Percentiles rank a stretch among this genome's conserved stretches.
Conservation (phyloP, 306 rosid species). For the Comarum palustre region DNA sequence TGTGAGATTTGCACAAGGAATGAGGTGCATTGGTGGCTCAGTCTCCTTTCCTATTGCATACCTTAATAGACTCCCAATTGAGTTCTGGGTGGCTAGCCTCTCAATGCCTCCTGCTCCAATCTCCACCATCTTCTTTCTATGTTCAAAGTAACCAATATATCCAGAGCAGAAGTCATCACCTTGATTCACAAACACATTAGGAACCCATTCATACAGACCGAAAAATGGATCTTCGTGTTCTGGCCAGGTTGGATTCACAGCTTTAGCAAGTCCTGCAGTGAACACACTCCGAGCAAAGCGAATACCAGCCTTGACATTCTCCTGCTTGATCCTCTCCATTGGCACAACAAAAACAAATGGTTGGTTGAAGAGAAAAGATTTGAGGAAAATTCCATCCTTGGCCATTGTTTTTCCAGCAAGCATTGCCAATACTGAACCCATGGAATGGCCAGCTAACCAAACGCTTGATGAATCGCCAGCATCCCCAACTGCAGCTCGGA, state of each 20-base stretch:
- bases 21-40: conserved; percentile 58
- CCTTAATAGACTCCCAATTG: conserved; percentile 61
- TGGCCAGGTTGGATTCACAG: conserved; percentile 45
- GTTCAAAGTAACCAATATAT: conserved; percentile 82
- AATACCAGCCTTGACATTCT: conserved; percentile 59
- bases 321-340: conserved; percentile 63
- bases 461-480: conserved; percentile 50
- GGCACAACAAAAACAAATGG: conserved; percentile 70
- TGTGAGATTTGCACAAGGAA: conserved; percentile 71
- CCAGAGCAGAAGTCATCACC: conserved; percentile 66
- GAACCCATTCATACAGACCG: conserved; percentile 65
- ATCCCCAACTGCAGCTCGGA: conserved; percentile 57
- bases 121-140: conserved; percentile 73
- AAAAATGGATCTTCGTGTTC: conserved; percentile 49
- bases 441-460: conserved; percentile 90
- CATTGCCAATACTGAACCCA: conserved; percentile 89
- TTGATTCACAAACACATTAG: conserved; percentile 74
- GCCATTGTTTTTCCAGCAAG: conserved; percentile 85
- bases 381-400: conserved; percentile 45
- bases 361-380: conserved; percentile 82
- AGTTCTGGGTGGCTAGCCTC: conserved; percentile 70
- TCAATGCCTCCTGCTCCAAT: conserved; percentile 73
- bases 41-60: conserved; percentile 61
- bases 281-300: conserved; percentile 68
- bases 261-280: conserved; percentile 70